phyloP scores from a whole-genome alignment of 768 basidiomycete genomes.

The Lentinula lateritia region DNA sequence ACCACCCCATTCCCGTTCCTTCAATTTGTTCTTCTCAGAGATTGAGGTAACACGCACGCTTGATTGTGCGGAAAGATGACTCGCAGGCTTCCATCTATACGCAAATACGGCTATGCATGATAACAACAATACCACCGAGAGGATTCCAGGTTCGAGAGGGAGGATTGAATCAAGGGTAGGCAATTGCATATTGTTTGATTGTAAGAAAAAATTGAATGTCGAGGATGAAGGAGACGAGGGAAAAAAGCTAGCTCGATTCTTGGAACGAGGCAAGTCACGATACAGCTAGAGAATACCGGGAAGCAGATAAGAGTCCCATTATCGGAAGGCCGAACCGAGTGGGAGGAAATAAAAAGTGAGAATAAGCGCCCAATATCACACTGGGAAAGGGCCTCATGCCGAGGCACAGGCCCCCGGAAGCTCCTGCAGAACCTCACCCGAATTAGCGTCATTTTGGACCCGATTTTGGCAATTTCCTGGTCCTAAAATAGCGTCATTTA shows the following conservation, averaged over 20 bases:
- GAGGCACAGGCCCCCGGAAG: too few species aligned
- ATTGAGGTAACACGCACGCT: background rate
- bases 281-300: background rate
- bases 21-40: background rate
- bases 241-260: background rate
- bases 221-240: too few species aligned
- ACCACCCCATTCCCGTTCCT: conserved; percentile 6
- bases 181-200: too few species aligned
- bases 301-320: background rate
- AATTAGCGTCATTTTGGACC: too few species aligned
- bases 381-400: too few species aligned
- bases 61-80: background rate
- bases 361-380: too few species aligned
- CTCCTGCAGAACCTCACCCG: too few species aligned
- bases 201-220: too few species aligned
- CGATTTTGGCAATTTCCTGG: too few species aligned
- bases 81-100: background rate
- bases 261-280: background rate
- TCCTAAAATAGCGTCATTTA: too few species aligned
- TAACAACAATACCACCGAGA: background rate
- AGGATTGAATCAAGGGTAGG: background rate
- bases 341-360: too few species aligned
- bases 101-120: background rate
- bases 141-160: background rate
- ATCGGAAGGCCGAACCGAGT: background rate